Evolutionary conservation across 2,329 filamentous ascomycete genomes (phyloP).

Genomic region (Diaporthe citri): DNA sequence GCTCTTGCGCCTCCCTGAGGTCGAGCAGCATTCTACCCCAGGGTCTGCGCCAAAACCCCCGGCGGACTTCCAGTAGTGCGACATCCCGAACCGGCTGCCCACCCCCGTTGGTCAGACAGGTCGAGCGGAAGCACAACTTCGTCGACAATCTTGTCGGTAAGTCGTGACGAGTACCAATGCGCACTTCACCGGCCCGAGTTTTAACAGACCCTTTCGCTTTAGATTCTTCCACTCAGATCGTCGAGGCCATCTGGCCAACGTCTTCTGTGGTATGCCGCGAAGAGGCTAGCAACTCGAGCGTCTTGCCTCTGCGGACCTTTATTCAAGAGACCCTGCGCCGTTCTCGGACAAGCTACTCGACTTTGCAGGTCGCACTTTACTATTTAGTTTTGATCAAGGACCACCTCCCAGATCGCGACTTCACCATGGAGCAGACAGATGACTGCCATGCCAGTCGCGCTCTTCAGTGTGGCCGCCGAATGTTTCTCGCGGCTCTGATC

Average conservation of each 20-base stretch:
- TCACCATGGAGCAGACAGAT: conserved; percentile 86
- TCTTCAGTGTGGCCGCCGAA: conserved; percentile 94
- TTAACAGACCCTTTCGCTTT: conserved; percentile 49
- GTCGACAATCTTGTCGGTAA: conserved; percentile 98
- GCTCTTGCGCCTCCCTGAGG: conserved; percentile 51
- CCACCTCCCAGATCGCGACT: conserved; percentile 85
- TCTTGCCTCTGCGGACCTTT: conserved; percentile 92
- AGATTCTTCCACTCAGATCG: conserved; percentile 98
- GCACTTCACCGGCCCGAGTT: conserved; percentile 39
- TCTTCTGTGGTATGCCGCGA: conserved; percentile 83
- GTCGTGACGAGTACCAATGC: conserved; percentile 53
- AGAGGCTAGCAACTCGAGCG: conserved; percentile 79
- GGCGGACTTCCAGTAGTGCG: conserved; percentile 67
- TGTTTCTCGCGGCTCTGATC: conserved; percentile 96
- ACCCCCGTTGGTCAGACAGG: conserved; percentile 85
- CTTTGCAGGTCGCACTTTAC: conserved; percentile 94
- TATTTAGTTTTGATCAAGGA: conserved; percentile 95
- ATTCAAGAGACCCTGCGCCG: conserved; percentile 97
- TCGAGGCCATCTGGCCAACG: conserved; percentile 96
- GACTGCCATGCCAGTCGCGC: conserved; percentile 80
- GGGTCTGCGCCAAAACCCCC: conserved; percentile 75
- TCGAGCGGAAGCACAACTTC: conserved; percentile 93
- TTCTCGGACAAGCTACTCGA: conserved; percentile 97
- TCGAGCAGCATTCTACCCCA: conserved; percentile 59
- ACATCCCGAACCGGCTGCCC: conserved; percentile 72